Evolutionary conservation across 2,329 filamentous ascomycete genomes (phyloP).

Genomic region (Ophioceras dolichostomum): DNA sequence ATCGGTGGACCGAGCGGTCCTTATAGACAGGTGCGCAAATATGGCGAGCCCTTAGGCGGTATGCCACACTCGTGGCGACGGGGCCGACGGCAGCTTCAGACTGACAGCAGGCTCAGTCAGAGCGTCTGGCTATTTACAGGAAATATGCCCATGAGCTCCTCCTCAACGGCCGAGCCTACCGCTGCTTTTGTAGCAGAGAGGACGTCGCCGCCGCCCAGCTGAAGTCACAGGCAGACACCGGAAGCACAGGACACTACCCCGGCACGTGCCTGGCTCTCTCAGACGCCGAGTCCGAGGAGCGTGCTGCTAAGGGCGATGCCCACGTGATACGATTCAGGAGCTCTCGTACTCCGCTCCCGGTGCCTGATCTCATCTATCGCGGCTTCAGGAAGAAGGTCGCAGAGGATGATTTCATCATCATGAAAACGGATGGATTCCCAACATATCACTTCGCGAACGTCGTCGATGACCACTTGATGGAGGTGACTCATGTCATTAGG

Average conservation of each 20-base stretch:
- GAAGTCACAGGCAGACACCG: conserved; percentile 23
- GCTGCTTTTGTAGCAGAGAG: conserved; percentile 78
- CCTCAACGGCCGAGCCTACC: conserved; percentile 63
- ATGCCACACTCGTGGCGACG: not conserved
- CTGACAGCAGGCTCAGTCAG: too few relatives aligned
- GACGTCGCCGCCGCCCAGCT: conserved; percentile 54
- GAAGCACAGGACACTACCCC: conserved; percentile 32
- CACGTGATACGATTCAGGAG: conserved; percentile 69
- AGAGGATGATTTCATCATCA: conserved; percentile 73
- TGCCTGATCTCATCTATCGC: conserved; percentile 73
- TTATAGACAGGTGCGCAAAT: conserved; percentile 78
- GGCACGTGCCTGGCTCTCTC: conserved; percentile 61
- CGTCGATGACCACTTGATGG: conserved; percentile 89
- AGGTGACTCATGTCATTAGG: conserved; percentile 89
- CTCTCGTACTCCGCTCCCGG: conserved; percentile 47
- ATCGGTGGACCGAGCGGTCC: conserved; percentile 72
- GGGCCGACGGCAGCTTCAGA: too few relatives aligned
- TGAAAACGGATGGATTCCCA: conserved; percentile 85
- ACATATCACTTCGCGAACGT: conserved; percentile 98
- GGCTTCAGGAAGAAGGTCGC: conserved; percentile 39
- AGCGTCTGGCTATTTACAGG: conserved; percentile 63
- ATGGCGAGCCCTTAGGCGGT: too few relatives aligned
- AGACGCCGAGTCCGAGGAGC: conserved; percentile 53
- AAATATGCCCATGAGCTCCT: conserved; percentile 60
- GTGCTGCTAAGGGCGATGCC: conserved; percentile 54